These are phyloP conservation scores for Euphrasia confusa DNA, from an alignment of 257 asterid genomes.

Conservation along the genomic window DNA sequence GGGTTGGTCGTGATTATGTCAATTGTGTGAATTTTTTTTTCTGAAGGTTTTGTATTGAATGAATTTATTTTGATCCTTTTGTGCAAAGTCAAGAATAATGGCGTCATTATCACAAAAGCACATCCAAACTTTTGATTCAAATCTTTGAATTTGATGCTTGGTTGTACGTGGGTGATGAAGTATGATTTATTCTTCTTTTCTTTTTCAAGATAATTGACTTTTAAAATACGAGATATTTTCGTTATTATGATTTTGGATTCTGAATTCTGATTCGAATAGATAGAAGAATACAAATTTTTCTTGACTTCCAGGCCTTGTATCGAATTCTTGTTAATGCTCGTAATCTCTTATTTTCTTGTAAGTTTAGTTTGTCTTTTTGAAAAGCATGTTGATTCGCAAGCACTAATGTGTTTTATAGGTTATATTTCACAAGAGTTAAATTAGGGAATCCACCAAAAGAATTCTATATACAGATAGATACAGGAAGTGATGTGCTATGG, in stretches of 20 bases:
- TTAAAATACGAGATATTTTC: not conserved
- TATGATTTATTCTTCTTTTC: too few species aligned
- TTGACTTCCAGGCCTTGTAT: too few species aligned
- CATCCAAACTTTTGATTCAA: conserved; percentile 18
- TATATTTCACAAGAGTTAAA: conserved; percentile 75
- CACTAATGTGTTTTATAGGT: conserved; percentile 40
- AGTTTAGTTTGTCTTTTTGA: too few species aligned
- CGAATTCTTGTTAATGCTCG: too few species aligned
- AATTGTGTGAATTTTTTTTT: conserved; percentile 7
- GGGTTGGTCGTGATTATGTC: conserved; percentile 62
- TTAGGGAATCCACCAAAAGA: conserved; percentile 89
- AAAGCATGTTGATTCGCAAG: not conserved
- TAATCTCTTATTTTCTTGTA: too few species aligned
- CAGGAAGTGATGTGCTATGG: conserved; percentile 99
- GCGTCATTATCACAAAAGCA: conserved; percentile 31
- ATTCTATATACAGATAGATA: conserved; percentile 93
- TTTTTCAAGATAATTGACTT: not conserved
- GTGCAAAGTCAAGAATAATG: conserved; percentile 17
- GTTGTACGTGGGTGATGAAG: not conserved
- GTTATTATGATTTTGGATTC: not conserved
- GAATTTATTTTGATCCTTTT: conserved; percentile 7
- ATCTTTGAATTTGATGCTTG: conserved; percentile 20
- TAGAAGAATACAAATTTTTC: too few species aligned
- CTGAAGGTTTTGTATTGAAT: not conserved
- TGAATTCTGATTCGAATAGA: too few species aligned